A percentile compares a stretch with the other conserved stretches of the same genome.
Evolutionary conservation across 129 eudicot genomes (phyloP).

Genomic region (Ambrosia trifida): DNA sequence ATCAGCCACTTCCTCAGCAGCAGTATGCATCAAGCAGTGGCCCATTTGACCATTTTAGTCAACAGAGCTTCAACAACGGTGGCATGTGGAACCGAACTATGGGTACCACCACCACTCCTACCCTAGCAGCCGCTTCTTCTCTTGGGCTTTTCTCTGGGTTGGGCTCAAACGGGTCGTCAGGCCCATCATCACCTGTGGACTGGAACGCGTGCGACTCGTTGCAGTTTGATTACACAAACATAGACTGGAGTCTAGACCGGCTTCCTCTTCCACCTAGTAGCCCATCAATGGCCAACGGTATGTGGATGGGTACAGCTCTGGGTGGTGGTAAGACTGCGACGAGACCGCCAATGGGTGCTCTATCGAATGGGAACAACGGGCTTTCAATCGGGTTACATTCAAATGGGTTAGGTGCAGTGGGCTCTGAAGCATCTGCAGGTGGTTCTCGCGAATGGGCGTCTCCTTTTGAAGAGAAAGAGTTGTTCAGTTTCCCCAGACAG

Average conservation of each 20-base stretch:
- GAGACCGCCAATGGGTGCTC: constrained; percentile 47
- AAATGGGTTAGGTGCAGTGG: constrained; percentile 41
- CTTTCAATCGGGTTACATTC: constrained; percentile 38
- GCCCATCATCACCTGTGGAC: constrained; percentile 71
- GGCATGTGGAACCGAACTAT: constrained; percentile 51
- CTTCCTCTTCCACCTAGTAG: constrained; percentile 34
- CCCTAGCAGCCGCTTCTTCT: constrained; percentile 79
- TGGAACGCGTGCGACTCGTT: constrained; percentile 66
- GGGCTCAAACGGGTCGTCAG: constrained; percentile 65
- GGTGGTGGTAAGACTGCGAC: constrained; percentile 41
- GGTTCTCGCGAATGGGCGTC: constrained; percentile 87
- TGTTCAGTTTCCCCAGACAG: constrained; percentile 86
- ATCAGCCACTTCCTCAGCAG: constrained; percentile 31
- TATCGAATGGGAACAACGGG: constrained; percentile 40
- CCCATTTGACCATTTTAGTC: constrained; percentile 38
- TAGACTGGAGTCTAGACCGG: constrained; percentile 85
- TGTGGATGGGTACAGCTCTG: constrained; percentile 52
- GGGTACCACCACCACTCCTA: constrained; percentile 49
- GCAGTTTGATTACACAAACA: constrained; percentile 70
- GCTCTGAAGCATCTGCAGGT: constrained; percentile 47
- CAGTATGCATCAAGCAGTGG: constrained; percentile 52
- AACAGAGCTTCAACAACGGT: constrained; percentile 36
- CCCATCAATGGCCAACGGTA: constrained; percentile 43
- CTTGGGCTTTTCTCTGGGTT: constrained; percentile 79
- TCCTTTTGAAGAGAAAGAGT: constrained; percentile 88